Evolutionary conservation across 495 filamentous ascomycete genomes (phyloP).

Genomic region (Aspergillus biplanus): DNA sequence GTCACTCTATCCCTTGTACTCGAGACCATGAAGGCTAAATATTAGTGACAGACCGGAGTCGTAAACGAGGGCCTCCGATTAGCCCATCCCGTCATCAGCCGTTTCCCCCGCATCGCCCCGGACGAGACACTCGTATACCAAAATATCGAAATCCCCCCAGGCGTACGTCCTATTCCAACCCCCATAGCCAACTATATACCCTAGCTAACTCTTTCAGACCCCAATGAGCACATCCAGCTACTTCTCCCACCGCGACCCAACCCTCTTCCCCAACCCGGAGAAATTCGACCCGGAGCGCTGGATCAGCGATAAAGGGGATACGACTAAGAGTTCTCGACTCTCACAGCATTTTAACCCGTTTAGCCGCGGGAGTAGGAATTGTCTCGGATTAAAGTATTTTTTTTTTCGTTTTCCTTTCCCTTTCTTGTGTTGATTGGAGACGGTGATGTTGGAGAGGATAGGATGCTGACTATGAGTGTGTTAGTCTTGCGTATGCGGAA

Average conservation of each 20-base stretch:
- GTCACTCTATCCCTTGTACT: not conserved
- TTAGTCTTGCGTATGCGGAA: slow-evolving; percentile 31
- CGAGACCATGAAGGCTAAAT: slow-evolving; percentile 22
- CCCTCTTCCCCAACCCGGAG: slow-evolving; percentile 49
- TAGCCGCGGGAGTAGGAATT: slow-evolving; percentile 46
- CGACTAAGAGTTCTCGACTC: slow-evolving; percentile 27
- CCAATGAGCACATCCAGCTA: slow-evolving; percentile 50
- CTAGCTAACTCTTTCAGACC: slow-evolving; percentile 13
- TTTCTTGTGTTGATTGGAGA: not conserved
- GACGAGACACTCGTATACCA: slow-evolving; percentile 42
- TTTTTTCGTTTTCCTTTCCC: not conserved
- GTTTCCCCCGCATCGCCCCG: slow-evolving; percentile 47
- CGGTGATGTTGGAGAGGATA: no score
- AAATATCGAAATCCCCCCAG: slow-evolving; percentile 40
- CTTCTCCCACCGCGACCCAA: slow-evolving; percentile 50
- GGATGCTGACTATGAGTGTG: not conserved
- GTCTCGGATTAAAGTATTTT: slow-evolving; percentile 31
- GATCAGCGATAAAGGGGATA: slow-evolving; percentile 31
- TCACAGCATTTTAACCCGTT: slow-evolving; percentile 46
- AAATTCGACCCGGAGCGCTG: slow-evolving; percentile 55
- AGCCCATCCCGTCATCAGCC: slow-evolving; percentile 40
- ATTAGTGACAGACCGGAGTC: slow-evolving; percentile 36
- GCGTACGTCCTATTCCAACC: slow-evolving; percentile 27
- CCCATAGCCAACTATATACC: not conserved
- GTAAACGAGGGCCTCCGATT: slow-evolving; percentile 54